Conservation (phyloP, 768 basidiomycete species). For the Butyriboletus loyo region DNA sequence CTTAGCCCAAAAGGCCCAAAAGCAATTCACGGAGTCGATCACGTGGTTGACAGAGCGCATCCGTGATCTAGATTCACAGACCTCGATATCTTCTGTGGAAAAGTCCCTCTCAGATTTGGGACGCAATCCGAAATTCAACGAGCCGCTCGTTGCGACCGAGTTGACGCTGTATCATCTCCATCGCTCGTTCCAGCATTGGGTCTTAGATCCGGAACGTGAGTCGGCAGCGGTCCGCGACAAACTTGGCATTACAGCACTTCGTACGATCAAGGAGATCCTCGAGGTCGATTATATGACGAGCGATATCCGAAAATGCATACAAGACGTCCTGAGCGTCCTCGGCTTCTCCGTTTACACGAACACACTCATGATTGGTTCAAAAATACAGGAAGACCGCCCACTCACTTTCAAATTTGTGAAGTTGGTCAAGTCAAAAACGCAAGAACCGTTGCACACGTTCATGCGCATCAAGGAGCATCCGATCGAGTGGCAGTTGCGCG, state of each 20-base stretch:
- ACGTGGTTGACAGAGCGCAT: constrained; percentile 57
- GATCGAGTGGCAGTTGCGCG: constrained; percentile 62
- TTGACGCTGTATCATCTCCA: constrained; percentile 52
- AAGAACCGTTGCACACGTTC: constrained; percentile 41
- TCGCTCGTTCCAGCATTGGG: constrained; percentile 51
- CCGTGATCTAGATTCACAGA: constrained; percentile 26
- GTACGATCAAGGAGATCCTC: constrained; percentile 44
- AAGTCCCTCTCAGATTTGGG: constrained; percentile 37
- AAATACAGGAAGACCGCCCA: constrained; percentile 22
- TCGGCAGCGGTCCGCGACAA: constrained; percentile 40
- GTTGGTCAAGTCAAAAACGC: constrained; percentile 46
- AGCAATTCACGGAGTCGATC: constrained; percentile 37
- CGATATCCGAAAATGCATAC: constrained; percentile 35
- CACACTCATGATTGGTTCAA: constrained; percentile 10
- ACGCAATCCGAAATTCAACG: constrained; percentile 44
- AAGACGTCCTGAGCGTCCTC: constrained; percentile 39
- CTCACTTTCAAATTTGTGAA: constrained; percentile 55
- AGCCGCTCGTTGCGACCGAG: constrained; percentile 47
- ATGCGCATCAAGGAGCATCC: constrained; percentile 58
- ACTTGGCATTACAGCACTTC: constrained; percentile 46
- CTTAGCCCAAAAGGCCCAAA: constrained; percentile 41
- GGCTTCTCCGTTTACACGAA: constrained; percentile 45
- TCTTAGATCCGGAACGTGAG: constrained; percentile 41
- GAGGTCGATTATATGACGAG: constrained; percentile 31
- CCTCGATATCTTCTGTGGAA: constrained; percentile 21